phyloP scores from a whole-genome alignment of 2,329 filamentous ascomycete species.

The Nemania diffusa region DNA sequence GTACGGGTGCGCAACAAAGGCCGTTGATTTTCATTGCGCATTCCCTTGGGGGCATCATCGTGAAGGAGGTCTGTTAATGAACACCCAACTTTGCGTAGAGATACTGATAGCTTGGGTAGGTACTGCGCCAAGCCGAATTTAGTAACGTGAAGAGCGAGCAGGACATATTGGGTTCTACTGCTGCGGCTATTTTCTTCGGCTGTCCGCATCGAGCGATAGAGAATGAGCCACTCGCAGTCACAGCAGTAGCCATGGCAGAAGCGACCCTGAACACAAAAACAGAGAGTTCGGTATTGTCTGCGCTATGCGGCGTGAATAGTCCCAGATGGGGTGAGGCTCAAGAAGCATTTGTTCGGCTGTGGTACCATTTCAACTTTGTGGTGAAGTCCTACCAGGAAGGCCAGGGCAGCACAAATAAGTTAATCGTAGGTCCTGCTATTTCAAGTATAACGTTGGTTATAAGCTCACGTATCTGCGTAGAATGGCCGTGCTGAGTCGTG shows the following conservation, averaged over 20 bases:
- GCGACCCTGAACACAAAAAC: conserved; percentile 5
- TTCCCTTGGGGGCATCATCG: conserved; percentile 30
- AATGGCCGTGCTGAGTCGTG: conserved; percentile 14
- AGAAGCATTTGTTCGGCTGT: conserved; percentile 29
- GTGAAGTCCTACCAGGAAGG: conserved; percentile 33
- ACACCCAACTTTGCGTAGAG: neutral
- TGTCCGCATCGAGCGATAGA: conserved; percentile 25
- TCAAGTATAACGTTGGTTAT: neutral
- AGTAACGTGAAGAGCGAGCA: conserved; percentile 8
- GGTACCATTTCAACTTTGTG: conserved; percentile 33
- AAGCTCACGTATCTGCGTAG: conserved; percentile 24
- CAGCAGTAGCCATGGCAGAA: conserved; percentile 23
- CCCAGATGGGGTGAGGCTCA: conserved; percentile 19
- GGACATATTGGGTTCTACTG: conserved; percentile 28
- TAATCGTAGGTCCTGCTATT: conserved; percentile 10
- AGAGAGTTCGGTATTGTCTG: conserved; percentile 16
- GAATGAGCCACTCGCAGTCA: conserved; percentile 9
- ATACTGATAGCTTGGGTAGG: conserved; percentile 24
- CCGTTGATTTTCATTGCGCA: conserved; percentile 33
- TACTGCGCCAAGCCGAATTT: conserved; percentile 27
- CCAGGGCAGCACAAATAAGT: neutral
- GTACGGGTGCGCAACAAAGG: conserved; percentile 7
- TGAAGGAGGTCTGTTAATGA: conserved; percentile 30
- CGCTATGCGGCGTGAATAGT: conserved; percentile 28
- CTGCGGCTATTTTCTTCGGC: conserved; percentile 31